A percentile compares a stretch with the other conserved stretches of the same genome.
Evolutionary conservation across 1,284 basidiomycete genomes (phyloP).

Genomic region (Anthracocystis setariae): DNA sequence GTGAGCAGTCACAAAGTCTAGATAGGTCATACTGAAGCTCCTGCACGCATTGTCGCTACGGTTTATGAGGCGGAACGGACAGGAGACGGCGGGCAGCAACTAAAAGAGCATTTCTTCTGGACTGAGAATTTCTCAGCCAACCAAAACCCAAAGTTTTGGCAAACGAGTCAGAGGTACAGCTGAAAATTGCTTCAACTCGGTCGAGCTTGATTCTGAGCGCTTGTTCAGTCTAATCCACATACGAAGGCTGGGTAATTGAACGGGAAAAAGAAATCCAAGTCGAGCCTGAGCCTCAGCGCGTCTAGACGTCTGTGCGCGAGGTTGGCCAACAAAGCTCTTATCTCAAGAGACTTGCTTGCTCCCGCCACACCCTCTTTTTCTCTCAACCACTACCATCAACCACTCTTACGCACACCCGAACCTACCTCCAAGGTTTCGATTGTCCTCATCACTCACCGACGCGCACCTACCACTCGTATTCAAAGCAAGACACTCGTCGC

Average conservation of each 20-base stretch:
- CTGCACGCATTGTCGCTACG: no score
- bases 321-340: constrained; percentile 13
- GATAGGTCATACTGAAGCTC: no score
- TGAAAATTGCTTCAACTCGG: constrained; percentile 3
- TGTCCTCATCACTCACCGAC: not conserved
- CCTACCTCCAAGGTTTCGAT: not conserved
- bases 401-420: constrained; percentile 4
- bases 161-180: constrained; percentile 35
- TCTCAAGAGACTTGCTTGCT: constrained; percentile 10
- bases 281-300: constrained; percentile 11
- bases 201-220: not conserved
- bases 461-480: constrained; percentile 4
- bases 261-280: constrained; percentile 5
- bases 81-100: not conserved
- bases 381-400: constrained; percentile 24
- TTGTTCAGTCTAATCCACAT: not conserved
- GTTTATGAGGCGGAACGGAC: no score
- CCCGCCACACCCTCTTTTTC: not conserved
- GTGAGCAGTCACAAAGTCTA: no score
- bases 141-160: constrained; percentile 1
- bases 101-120: constrained; percentile 8
- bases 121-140: constrained; percentile 7
- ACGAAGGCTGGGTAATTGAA: constrained; percentile 35
- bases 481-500: constrained; percentile 4
- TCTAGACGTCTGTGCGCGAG: not conserved